Evolutionary conservation across 176 grass and related monocot genomes (phyloP), one percentile per base, ranked within the genome.

Genomic region (Metroxylon sagu): DNA sequence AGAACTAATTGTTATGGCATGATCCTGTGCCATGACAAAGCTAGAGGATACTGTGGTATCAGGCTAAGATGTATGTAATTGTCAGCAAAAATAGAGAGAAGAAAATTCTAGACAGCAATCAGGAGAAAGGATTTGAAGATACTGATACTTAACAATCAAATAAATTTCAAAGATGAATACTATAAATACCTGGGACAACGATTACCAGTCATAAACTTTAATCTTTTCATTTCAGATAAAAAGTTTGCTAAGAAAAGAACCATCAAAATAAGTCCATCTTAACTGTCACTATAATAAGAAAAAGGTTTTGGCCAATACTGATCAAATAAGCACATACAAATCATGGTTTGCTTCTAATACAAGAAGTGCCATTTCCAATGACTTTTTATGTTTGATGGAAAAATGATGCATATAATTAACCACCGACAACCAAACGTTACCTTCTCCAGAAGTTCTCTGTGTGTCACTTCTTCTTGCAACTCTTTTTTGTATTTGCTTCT

Each of bases 401-500:
- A 5, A 67, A 54, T 43, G 52, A 49, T 61, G 10, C 3, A 19
- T 19, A 71, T 58, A 26, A 14, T 43, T 43, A 43, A 43, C 35
- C 8, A 43, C 8, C 35, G 12, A 43, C 35, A 43, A 10, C 8
- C 8, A 66, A 10, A 30, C 26, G 65, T 18, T 64, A 99, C 94
- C 94, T 81, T 99, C 73, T 86, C 94, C 65, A 99, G 67, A 62
- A 99, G 88, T 52, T 81, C 94, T 74, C 73, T 89, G 73, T 83
- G 79, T 57, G 77, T 75, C 65, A 77, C 49, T 76, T 73, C 76
- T 56, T 99, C 88, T 72, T 86, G 88, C 48, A 99, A 48, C 77
- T 93, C 88, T 49, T 81, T 93, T 85, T 78, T 93, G 61, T 99
- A 88, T 68, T 68, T 89, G 64, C 52, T 55, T 64, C 82, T 89